Evolutionary conservation across 2,329 filamentous ascomycete genomes (phyloP).

Genomic region (Pseudogymnoascus sp.): DNA sequence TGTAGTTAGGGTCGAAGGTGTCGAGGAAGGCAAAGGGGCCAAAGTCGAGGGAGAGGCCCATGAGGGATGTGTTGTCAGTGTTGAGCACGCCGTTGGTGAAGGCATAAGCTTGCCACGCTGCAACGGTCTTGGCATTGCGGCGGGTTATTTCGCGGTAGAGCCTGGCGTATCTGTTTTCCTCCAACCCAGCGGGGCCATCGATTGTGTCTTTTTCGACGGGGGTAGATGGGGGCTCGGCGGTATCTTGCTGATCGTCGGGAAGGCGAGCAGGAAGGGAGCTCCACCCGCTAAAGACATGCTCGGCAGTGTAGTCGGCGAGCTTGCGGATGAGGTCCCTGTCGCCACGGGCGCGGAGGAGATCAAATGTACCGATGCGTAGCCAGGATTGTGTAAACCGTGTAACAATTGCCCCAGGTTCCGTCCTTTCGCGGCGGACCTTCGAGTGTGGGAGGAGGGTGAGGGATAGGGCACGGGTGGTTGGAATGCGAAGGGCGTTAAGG

Average conservation of each 20-base stretch:
- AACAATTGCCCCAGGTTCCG: conserved; percentile 89
- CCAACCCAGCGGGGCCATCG: conserved; percentile 57
- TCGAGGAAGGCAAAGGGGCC: conserved; percentile 97
- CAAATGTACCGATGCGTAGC: conserved; percentile 92
- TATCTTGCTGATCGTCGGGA: conserved; percentile 42
- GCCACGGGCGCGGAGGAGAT: conserved; percentile 74
- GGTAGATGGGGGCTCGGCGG: conserved; percentile 30
- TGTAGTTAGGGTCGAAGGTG: conserved; percentile 89
- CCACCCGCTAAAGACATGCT: conserved; percentile 85
- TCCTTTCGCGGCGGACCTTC: conserved; percentile 65
- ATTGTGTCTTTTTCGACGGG: conserved; percentile 48
- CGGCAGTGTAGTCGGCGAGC: conserved; percentile 73
- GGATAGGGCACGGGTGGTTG: conserved; percentile 76
- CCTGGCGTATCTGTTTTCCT: conserved; percentile 79
- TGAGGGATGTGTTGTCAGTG: conserved; percentile 92
- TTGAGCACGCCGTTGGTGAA: conserved; percentile 99
- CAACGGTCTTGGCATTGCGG: conserved; percentile 79
- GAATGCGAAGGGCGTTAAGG: conserved; percentile 76
- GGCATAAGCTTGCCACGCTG: conserved; percentile 95
- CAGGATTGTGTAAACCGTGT: conserved; percentile 84
- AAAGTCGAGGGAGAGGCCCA: conserved; percentile 84
- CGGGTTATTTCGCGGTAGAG: conserved; percentile 82
- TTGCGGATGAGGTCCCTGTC: conserved; percentile 66
- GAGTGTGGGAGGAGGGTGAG: conserved; percentile 67
- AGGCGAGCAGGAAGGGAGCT: conserved; percentile 60